Percentiles rank a stretch among this genome's conserved stretches.
These are phyloP conservation scores for Salix suchowensis DNA, from an alignment of 345 rosid species.

Conservation along the genomic window DNA sequence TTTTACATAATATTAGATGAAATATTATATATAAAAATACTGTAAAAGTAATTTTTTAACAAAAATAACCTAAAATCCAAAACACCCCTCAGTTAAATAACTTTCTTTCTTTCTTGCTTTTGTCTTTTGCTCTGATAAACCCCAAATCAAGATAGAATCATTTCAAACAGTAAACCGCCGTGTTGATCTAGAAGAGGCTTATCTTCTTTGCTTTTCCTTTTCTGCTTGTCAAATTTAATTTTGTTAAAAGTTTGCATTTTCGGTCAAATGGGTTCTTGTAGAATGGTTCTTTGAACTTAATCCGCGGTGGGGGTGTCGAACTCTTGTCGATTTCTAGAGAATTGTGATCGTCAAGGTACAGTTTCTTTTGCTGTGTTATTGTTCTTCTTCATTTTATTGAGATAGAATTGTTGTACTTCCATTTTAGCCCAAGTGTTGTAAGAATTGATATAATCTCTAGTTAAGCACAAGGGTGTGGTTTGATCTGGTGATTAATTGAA, in stretches of 20 bases:
- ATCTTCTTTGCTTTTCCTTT: neutral
- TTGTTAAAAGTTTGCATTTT: neutral
- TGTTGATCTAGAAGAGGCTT: neutral
- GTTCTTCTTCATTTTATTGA: neutral
- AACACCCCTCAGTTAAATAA: too few relatives aligned
- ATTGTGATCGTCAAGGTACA: neutral
- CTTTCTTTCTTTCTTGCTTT: too few relatives aligned
- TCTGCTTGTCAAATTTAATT: neutral
- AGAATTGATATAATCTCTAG: neutral
- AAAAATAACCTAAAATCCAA: too few relatives aligned
- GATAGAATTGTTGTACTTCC: neutral
- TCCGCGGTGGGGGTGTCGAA: constrained; percentile 3
- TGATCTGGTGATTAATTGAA: neutral
- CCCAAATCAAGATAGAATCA: neutral
- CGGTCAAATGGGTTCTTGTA: neutral
- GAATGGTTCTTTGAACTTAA: neutral
- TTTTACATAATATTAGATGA: too few relatives aligned
- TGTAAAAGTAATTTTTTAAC: too few relatives aligned
- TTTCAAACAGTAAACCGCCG: neutral
- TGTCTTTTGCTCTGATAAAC: neutral
- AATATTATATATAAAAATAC: too few relatives aligned
- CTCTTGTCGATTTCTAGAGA: neutral
- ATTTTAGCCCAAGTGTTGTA: neutral
- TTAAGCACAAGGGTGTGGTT: neutral
- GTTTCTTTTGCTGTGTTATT: neutral